Evolutionary conservation across 129 eudicot species (phyloP).

Genomic region (Flaveria robusta): DNA sequence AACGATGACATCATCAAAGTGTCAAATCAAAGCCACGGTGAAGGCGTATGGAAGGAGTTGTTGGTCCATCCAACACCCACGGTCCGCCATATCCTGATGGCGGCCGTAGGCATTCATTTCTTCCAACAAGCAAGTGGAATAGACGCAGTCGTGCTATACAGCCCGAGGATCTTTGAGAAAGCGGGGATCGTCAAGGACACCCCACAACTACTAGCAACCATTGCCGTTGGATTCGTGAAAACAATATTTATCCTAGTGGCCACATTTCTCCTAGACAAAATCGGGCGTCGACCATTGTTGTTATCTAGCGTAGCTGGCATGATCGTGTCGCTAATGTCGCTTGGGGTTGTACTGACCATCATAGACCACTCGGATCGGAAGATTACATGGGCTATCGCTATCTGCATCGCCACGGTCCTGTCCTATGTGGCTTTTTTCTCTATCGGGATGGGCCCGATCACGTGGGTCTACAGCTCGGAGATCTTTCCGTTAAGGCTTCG

Average conservation of each 20-base stretch:
- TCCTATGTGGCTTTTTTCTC: constrained; percentile 56
- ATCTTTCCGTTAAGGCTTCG: constrained; percentile 56
- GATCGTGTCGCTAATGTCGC: constrained; percentile 31
- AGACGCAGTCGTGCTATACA: constrained; percentile 65
- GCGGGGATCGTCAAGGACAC: constrained; percentile 51
- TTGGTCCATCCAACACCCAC: constrained; percentile 61
- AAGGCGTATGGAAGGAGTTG: constrained; percentile 64
- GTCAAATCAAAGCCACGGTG: constrained; percentile 34
- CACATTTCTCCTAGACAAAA: constrained; percentile 48
- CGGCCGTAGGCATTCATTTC: constrained; percentile 58
- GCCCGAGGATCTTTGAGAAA: constrained; percentile 50
- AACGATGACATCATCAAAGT: constrained; percentile 54
- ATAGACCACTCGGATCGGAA: constrained; percentile 33
- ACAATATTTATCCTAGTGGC: constrained; percentile 56
- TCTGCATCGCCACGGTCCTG: constrained; percentile 32
- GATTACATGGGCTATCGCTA: constrained; percentile 52
- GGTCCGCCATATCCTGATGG: constrained; percentile 53
- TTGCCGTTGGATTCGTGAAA: constrained; percentile 63
- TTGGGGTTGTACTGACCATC: constrained; percentile 42
- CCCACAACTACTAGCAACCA: constrained; percentile 52
- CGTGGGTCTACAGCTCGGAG: constrained; percentile 73
- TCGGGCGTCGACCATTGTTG: constrained; percentile 60
- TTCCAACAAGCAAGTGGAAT: constrained; percentile 73
- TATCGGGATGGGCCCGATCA: constrained; percentile 69
- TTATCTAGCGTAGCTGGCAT: constrained; percentile 55